Percentiles rank a stretch among this genome's conserved stretches.
Conservation (phyloP, 805 yeast species). For the Scheffersomyces coipomensis region DNA sequence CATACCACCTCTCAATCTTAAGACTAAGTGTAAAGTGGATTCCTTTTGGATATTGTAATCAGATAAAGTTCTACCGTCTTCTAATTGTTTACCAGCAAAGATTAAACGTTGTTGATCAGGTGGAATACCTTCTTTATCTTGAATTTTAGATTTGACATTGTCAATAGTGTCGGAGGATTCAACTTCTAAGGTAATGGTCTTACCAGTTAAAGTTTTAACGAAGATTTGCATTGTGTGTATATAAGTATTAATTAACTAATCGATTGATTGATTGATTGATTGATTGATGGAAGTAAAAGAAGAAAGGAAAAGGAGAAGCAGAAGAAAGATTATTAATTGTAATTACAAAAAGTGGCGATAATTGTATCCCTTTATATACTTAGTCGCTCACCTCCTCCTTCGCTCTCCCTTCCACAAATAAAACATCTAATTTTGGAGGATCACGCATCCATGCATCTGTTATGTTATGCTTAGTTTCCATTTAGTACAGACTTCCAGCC, state of each 20-base stretch:
- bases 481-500: too few relatives aligned
- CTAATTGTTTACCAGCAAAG: conserved; percentile 99
- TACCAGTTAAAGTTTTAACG: conserved; percentile 99
- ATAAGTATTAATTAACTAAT: conserved; percentile 69
- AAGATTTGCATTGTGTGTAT: conserved; percentile 89
- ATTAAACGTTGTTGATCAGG: conserved; percentile 99
- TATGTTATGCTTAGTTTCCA: too few relatives aligned
- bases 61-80: conserved; percentile 97
- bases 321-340: neutral
- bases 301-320: neutral
- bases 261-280: conserved; percentile 57
- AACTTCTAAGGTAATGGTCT: conserved; percentile 98
- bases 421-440: too few relatives aligned
- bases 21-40: conserved; percentile 90
- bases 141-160: conserved; percentile 98
- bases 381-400: neutral
- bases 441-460: too few relatives aligned
- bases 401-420: neutral
- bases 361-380: neutral
- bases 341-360: neutral
- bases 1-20: conserved; percentile 91
- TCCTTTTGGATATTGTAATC: conserved; percentile 99
- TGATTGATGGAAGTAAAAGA: neutral
- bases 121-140: conserved; percentile 99
- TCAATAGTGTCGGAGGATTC: conserved; percentile 98